These are phyloP conservation scores for Fragaria vesca DNA, from an alignment of 306 rosid species.

Conservation along the genomic window DNA sequence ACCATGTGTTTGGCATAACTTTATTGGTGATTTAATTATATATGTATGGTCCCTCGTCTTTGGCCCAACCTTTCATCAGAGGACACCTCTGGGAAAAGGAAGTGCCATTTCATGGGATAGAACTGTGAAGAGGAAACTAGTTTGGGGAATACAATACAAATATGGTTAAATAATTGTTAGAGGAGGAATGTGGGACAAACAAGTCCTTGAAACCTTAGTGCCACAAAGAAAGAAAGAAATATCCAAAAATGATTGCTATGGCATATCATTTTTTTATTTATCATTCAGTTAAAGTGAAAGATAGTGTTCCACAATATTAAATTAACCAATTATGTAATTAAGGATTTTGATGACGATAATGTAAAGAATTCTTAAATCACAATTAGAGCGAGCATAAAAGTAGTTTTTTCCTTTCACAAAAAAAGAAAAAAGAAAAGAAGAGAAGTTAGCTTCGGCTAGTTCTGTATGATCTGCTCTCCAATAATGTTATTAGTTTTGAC, in stretches of 20 bases:
- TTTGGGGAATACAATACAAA: neutral
- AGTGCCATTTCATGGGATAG: neutral
- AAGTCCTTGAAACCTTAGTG: neutral
- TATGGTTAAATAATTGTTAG: neutral
- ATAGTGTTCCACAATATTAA: no score
- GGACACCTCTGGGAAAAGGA: neutral
- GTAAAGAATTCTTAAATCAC: no score
- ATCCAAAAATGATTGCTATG: neutral
- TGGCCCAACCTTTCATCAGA: constrained; percentile 8
- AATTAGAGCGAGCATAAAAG: no score
- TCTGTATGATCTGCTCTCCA: neutral
- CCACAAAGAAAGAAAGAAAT: neutral
- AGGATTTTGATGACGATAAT: no score
- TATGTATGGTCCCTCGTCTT: neutral
- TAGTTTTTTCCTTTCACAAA: no score
- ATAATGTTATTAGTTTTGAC: neutral
- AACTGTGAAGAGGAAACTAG: neutral
- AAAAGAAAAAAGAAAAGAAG: no score
- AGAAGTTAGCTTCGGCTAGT: no score
- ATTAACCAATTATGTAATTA: no score
- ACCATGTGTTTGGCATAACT: constrained; percentile 20
- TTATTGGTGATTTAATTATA: neutral
- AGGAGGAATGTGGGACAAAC: neutral
- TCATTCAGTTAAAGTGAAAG: neutral
- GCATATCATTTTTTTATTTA: neutral